These are phyloP conservation scores for Mesembryanthemum crystallinum DNA, from an alignment of 148 eudicot species.

Conservation along the genomic window DNA sequence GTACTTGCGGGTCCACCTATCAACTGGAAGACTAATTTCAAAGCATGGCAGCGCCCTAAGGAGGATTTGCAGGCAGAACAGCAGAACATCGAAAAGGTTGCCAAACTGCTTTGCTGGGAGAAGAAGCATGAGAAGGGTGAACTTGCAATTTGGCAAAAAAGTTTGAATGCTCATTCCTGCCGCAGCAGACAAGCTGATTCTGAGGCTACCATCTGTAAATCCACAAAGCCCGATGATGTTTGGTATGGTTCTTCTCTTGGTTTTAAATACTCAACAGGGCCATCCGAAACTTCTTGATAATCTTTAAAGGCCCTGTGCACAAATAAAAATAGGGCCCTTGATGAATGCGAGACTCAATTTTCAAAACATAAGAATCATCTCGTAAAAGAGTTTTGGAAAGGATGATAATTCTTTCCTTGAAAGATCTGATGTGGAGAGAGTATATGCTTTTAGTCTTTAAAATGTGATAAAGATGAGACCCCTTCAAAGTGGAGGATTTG, in stretches of 20 bases:
- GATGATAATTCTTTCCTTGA: too few species aligned
- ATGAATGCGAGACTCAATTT: too few species aligned
- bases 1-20: slow-evolving; percentile 99
- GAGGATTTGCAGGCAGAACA: slow-evolving; percentile 85
- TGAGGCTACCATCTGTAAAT: slow-evolving; percentile 52
- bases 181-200: slow-evolving; percentile 50
- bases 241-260: slow-evolving; percentile 47
- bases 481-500: too few species aligned
- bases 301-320: too few species aligned
- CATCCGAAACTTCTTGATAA: too few species aligned
- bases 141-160: slow-evolving; percentile 85
- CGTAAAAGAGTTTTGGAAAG: too few species aligned
- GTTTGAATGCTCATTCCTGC: slow-evolving; percentile 54
- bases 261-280: background rate
- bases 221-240: slow-evolving; percentile 62
- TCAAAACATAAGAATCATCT: too few species aligned
- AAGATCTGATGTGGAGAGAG: too few species aligned
- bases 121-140: slow-evolving; percentile 82
- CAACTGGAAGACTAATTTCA: slow-evolving; percentile 70
- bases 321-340: too few species aligned
- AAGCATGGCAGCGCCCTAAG: slow-evolving; percentile 79
- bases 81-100: slow-evolving; percentile 74
- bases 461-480: too few species aligned
- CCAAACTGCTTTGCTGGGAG: slow-evolving; percentile 92
- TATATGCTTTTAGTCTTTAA: too few species aligned